Evolutionary conservation across 768 basidiomycete species (phyloP).

Genomic region (Termitomyces sp.): DNA sequence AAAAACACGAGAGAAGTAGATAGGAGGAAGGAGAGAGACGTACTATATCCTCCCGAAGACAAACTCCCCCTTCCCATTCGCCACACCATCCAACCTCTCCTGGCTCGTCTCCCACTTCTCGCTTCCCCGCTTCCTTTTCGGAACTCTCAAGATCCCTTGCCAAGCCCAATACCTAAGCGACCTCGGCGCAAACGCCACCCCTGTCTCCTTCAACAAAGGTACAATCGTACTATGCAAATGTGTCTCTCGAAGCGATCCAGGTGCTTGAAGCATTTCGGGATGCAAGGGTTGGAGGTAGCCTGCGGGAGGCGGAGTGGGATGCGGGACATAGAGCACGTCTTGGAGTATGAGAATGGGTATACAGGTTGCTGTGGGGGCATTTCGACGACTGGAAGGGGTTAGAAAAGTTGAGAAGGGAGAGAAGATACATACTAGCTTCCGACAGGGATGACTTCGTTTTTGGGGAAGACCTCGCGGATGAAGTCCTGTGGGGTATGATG

Average conservation of each 20-base stretch:
- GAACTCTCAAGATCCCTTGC: constrained; percentile 48
- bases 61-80: constrained; percentile 29
- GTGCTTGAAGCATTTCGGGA: neutral
- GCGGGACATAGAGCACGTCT: constrained; percentile 35
- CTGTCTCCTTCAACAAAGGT: constrained; percentile 35
- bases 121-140: constrained; percentile 20
- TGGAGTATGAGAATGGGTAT: constrained; percentile 42
- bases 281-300: neutral
- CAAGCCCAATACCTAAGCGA: constrained; percentile 30
- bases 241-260: neutral
- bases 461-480: constrained; percentile 38
- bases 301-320: constrained; percentile 21
- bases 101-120: constrained; percentile 13
- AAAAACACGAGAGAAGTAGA: neutral
- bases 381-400: constrained; percentile 39
- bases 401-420: neutral
- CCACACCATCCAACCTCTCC: constrained; percentile 22
- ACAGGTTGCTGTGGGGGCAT: constrained; percentile 24
- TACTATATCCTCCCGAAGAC: constrained; percentile 9
- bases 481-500: constrained; percentile 33
- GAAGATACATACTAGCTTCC: constrained; percentile 49
- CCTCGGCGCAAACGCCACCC: constrained; percentile 36
- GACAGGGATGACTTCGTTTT: constrained; percentile 42
- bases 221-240: constrained; percentile 30
- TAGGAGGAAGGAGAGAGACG: neutral